Percentiles rank a stretch among this genome's conserved stretches.
Conservation (phyloP, 192 early-diverging fungal species). For the Rhizoclosmatium sp. region DNA sequence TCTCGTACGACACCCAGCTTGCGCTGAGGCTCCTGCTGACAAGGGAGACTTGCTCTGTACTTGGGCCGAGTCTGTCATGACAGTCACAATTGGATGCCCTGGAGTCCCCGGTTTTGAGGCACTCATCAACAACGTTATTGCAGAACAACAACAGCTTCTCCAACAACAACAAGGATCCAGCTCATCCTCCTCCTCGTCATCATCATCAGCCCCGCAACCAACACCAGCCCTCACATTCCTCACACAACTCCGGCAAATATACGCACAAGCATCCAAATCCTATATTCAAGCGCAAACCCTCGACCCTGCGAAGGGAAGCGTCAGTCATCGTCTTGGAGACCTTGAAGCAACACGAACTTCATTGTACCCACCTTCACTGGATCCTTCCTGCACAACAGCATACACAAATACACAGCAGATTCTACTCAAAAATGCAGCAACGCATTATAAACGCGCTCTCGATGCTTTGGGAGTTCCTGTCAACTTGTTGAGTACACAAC, state of each 20-base stretch:
- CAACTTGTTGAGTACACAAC: constrained; percentile 1
- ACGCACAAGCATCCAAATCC: constrained; percentile 26
- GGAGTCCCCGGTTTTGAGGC: constrained; percentile 26
- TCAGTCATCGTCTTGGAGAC: constrained; percentile 38
- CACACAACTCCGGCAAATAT: constrained; percentile 32
- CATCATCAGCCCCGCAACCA: constrained; percentile 31
- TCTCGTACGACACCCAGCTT: constrained; percentile 23
- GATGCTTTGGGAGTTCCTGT: constrained; percentile 20
- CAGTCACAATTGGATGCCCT: constrained; percentile 21
- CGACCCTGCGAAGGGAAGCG: constrained; percentile 24
- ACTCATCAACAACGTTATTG: not conserved
- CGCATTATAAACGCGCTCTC: constrained; percentile 31
- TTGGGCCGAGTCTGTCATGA: constrained; percentile 43
- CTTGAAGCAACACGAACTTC: constrained; percentile 41
- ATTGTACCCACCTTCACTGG: constrained; percentile 28
- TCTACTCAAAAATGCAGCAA: constrained; percentile 28
- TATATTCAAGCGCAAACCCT: constrained; percentile 39
- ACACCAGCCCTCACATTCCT: constrained; percentile 8
- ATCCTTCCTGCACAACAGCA: not conserved
- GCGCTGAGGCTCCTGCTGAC: constrained; percentile 53
- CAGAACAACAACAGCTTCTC: not conserved
- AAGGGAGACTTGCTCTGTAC: constrained; percentile 48
- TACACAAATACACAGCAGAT: constrained; percentile 1
- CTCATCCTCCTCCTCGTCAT: constrained; percentile 6
- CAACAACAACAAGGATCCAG: constrained; percentile 12